Evolutionary conservation across 1,284 basidiomycete genomes (phyloP).

Genomic region (Leccinum pachyderme): DNA sequence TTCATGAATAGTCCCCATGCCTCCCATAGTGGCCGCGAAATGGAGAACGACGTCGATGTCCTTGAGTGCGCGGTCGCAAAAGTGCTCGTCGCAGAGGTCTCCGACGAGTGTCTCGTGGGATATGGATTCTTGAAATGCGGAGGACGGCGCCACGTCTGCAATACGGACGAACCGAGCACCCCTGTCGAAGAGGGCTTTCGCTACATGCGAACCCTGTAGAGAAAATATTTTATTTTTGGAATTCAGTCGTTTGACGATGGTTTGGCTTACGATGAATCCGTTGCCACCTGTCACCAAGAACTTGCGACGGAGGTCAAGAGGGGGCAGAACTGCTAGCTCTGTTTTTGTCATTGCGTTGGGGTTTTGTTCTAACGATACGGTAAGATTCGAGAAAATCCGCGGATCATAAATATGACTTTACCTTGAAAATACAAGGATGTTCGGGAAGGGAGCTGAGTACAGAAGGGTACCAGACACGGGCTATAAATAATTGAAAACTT

Average conservation of each 20-base stretch:
- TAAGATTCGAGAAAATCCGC: background rate
- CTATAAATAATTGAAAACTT: background rate
- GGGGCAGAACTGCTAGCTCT: background rate
- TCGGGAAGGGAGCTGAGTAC: background rate
- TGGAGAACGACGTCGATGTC: constrained; percentile 48
- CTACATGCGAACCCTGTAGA: constrained; percentile 51
- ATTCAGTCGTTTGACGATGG: background rate
- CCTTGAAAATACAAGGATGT: background rate
- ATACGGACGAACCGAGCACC: constrained; percentile 41
- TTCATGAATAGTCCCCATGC: constrained; percentile 58
- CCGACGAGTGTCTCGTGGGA: constrained; percentile 42
- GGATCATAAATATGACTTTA: background rate
- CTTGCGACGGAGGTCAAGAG: constrained; percentile 11
- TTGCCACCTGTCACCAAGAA: constrained; percentile 53
- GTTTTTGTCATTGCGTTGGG: constrained; percentile 4
- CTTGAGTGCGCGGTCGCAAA: constrained; percentile 39
- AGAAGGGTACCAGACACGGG: background rate
- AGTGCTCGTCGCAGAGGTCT: constrained; percentile 44
- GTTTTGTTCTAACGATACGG: background rate
- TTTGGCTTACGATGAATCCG: constrained; percentile 54
- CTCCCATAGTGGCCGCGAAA: constrained; percentile 60
- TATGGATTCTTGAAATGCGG: constrained; percentile 28
- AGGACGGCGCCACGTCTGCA: constrained; percentile 38
- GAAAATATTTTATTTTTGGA: background rate
- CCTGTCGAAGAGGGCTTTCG: constrained; percentile 34